Base-by-base conservation (phyloP, 176 grass and related monocot species). In the Chloris gayana region DNA sequence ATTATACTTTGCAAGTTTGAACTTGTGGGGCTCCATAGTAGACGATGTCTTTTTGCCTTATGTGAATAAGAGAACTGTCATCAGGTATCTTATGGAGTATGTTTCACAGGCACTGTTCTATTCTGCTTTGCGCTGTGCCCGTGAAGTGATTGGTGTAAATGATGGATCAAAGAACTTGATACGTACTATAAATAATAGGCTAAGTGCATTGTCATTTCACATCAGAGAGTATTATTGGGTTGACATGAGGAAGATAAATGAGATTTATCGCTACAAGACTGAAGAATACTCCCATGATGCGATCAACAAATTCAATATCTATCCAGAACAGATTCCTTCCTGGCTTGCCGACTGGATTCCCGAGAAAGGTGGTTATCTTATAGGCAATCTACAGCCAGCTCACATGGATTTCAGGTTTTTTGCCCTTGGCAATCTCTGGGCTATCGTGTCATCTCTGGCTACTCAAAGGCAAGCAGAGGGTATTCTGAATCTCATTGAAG, bases 341-440 rank as follows among this genome's bases (percentile, higher is more conserved):
- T 97, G 91, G 91, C 86, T 97, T 61, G 88, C 87, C 13, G 88
- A 97, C 59, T 97, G 94, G 94, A 83, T 93, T 91, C 94, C 91
- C 69, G 86, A 91, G 53, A 97, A 89, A 87, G 94, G 94, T 31
- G 93, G 93, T 67, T 97, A 97, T 74, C 84, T 97, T 62, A 91
- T 91, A 72, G 94, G 91, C 39, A 97, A 97, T 64, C 79, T 99
- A 71, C 96, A 95, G 78, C 93, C 93, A 73, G 87, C 90, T 47
- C 96, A 99, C 80, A 99, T 99, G 93, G 96, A 99, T 87, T 99
- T 99, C 82, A 95, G 96, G 82, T 99, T 99, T 77, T 99, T 99
- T 53, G 89, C 92, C 76, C 86, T 99, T 41, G 96, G 96, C 59
- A 99, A 99, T 89, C 73, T 95, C 62, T 99, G 96, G 96, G 82